A percentile compares a stretch with the other conserved stretches of the same genome.
Conservation (phyloP, 306 rosid genomes). For the Chamaecrista fasciculata region DNA sequence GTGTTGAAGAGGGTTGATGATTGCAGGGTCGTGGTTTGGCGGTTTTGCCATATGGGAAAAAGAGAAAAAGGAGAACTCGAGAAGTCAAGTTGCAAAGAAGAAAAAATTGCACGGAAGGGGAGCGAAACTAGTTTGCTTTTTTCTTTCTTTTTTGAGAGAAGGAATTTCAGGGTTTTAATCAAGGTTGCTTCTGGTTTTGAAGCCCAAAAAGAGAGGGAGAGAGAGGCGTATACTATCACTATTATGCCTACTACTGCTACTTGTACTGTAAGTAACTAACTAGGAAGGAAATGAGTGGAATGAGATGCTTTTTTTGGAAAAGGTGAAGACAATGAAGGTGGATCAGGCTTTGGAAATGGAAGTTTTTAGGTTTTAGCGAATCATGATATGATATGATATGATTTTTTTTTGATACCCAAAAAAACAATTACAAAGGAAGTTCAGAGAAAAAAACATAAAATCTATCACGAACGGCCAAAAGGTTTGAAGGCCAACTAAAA, state of each 20-base stretch:
- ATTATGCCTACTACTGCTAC: background rate
- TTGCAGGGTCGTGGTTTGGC: conserved; percentile 37
- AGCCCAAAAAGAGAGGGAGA: background rate
- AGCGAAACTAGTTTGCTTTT: conserved; percentile 23
- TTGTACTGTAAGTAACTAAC: too few species aligned
- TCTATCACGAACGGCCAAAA: too few species aligned
- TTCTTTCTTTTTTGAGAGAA: conserved; percentile 28
- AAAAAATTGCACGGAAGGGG: conserved; percentile 17
- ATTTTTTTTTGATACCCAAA: too few species aligned
- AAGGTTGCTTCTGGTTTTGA: background rate
- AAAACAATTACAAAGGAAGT: too few species aligned
- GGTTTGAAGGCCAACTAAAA: too few species aligned
- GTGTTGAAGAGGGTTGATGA: conserved; percentile 30
- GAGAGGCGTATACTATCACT: background rate
- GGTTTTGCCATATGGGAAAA: conserved; percentile 38
- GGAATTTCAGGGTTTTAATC: background rate
- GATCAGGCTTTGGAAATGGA: background rate
- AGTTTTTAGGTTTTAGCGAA: background rate
- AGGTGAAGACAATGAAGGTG: background rate
- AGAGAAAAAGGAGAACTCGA: background rate
- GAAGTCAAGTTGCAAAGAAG: conserved; percentile 5
- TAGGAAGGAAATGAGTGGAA: too few species aligned
- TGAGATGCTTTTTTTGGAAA: background rate
- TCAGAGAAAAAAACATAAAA: too few species aligned
- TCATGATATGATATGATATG: too few species aligned